Evolutionary conservation across 306 rosid genomes (phyloP).

Genomic region (Dicorynia guianensis): DNA sequence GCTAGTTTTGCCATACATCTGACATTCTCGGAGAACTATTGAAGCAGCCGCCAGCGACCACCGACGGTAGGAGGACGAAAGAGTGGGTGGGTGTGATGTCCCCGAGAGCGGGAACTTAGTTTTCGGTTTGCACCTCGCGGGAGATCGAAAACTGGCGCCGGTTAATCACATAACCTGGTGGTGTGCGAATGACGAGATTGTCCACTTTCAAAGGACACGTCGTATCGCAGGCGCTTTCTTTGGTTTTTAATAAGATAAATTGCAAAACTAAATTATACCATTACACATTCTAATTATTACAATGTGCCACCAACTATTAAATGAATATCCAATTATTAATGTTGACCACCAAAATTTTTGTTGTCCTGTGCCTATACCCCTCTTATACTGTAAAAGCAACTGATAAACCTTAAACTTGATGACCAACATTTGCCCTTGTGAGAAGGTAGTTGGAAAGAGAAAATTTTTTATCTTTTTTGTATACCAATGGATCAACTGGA

Average conservation of each 20-base stretch:
- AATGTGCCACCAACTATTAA: no score
- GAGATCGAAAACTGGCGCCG: background rate
- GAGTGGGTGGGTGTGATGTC: background rate
- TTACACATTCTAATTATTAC: no score
- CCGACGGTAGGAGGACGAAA: background rate
- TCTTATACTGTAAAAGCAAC: no score
- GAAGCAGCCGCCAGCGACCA: background rate
- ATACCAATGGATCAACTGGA: constrained; percentile 81
- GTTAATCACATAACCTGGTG: no score
- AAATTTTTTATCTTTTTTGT: constrained; percentile 51
- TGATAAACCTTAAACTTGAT: no score
- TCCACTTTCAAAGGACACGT: background rate
- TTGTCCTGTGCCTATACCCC: no score
- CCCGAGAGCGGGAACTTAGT: constrained; percentile 25
- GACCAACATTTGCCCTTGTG: no score
- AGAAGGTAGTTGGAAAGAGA: constrained; percentile 47
- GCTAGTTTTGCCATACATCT: background rate
- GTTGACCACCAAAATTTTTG: no score
- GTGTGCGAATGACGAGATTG: no score
- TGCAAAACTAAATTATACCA: no score
- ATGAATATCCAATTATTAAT: no score
- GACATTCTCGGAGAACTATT: background rate
- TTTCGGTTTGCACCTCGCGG: constrained; percentile 21
- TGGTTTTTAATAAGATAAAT: no score
- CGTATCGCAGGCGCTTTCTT: background rate